Evolutionary conservation across 2,329 filamentous ascomycete genomes (phyloP).

Genomic region (Lasiodiplodia citricola): DNA sequence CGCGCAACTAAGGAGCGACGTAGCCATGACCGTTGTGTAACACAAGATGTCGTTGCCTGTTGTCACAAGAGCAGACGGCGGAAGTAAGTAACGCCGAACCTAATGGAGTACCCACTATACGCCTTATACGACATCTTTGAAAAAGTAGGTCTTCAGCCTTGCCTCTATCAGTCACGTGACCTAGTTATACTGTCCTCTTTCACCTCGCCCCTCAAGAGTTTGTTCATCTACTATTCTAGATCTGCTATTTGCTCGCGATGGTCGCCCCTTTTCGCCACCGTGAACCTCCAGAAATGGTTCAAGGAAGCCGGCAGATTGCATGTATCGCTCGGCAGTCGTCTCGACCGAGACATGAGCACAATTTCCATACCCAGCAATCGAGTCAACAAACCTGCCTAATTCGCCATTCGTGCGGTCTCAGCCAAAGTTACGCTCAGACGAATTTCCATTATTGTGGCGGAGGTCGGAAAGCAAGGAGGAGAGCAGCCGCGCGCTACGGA

Average conservation of each 20-base stretch:
- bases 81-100: background rate
- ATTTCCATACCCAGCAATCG: background rate
- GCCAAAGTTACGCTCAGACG: background rate
- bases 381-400: background rate
- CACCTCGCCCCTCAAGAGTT: no score
- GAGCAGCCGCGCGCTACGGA: background rate
- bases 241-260: no score
- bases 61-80: background rate
- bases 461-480: background rate
- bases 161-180: no score
- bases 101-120: no score
- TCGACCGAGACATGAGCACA: background rate
- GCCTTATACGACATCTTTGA: no score
- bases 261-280: no score
- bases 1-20: background rate
- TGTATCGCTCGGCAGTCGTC: background rate
- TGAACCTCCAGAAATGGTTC: no score
- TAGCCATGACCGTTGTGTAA: background rate
- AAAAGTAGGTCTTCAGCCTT: no score
- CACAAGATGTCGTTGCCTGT: background rate
- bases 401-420: background rate
- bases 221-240: no score
- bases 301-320: no score
- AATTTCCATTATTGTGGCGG: background rate
- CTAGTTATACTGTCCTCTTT: no score